Percentiles rank a stretch among this genome's conserved stretches.
Evolutionary conservation across 352 stramenopile species (phyloP).

Genomic region (Phytophthora tentaculata): DNA sequence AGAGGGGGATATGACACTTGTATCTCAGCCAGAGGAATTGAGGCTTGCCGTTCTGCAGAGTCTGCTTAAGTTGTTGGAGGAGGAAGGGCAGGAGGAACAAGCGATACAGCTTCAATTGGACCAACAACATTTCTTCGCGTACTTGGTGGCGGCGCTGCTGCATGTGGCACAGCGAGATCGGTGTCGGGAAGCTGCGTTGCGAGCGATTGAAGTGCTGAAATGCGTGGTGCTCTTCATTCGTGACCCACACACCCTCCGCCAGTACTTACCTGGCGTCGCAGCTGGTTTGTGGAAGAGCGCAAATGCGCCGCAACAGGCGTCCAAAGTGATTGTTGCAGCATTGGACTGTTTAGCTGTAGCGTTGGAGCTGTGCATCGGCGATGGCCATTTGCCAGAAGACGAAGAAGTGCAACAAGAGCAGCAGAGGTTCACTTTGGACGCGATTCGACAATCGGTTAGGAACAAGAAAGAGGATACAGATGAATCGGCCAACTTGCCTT

Average conservation of each 20-base stretch:
- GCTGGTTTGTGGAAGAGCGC: conserved; percentile 70
- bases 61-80: conserved; percentile 46
- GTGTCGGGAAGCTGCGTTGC: conserved; percentile 46
- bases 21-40: conserved; percentile 65
- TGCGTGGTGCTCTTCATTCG: conserved; percentile 47
- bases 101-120: conserved; percentile 35
- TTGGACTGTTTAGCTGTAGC: conserved; percentile 54
- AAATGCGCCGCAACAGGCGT: conserved; percentile 70
- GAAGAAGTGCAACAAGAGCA: conserved; percentile 18
- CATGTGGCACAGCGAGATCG: conserved; percentile 63
- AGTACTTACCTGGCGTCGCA: conserved; percentile 77
- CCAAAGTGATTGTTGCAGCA: conserved; percentile 66
- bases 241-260: conserved; percentile 47
- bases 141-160: conserved; percentile 64
- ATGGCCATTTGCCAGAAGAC: conserved; percentile 19
- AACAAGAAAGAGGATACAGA: conserved; percentile 10
- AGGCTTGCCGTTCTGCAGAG: conserved; percentile 53
- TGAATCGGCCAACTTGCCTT: not conserved
- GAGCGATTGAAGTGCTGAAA: conserved; percentile 50
- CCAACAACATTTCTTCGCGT: conserved; percentile 73
- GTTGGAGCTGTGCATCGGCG: conserved; percentile 46
- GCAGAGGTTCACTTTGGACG: conserved; percentile 38
- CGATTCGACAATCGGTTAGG: conserved; percentile 35
- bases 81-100: conserved; percentile 11
- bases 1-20: conserved; percentile 25